phyloP scores from a whole-genome alignment of 192 early-diverging fungal genomes.

The Oehlia diaphana region DNA sequence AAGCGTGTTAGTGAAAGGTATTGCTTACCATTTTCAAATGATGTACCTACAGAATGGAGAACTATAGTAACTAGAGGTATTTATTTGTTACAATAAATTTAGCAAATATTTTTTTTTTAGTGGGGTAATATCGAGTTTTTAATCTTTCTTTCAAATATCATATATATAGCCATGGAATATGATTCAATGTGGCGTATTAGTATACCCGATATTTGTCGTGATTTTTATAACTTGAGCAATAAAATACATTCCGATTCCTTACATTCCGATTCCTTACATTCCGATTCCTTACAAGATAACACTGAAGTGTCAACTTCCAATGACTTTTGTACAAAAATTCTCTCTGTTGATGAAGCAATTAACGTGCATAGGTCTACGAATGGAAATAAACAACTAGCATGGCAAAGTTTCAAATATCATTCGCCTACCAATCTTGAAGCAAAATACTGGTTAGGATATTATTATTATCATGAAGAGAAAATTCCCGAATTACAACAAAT shows the following conservation, averaged over 20 bases:
- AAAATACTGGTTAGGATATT: slow-evolving; percentile 19
- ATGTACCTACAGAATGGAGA: not conserved
- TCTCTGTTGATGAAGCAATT: not conserved
- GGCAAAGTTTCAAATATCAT: not conserved
- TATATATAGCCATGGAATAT: not conserved
- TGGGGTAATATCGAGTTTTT: too few relatives aligned
- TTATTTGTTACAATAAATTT: too few relatives aligned
- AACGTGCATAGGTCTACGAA: not conserved
- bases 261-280: too few relatives aligned
- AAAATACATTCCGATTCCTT: not conserved
- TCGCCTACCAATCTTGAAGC: not conserved
- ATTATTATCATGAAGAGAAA: not conserved
- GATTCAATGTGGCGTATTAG: not conserved
- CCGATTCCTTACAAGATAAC: too few relatives aligned
- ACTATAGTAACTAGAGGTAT: not conserved
- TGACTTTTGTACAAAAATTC: not conserved
- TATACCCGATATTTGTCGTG: not conserved
- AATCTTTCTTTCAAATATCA: not conserved
- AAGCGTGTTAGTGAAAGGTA: not conserved
- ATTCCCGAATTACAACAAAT: not conserved
- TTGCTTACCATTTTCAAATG: not conserved
- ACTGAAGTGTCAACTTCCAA: not conserved
- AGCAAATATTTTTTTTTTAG: too few relatives aligned
- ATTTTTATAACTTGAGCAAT: not conserved
- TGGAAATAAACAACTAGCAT: slow-evolving; percentile 5